Conservation (phyloP, 1,284 basidiomycete species). For the Trametes hirsuta region DNA sequence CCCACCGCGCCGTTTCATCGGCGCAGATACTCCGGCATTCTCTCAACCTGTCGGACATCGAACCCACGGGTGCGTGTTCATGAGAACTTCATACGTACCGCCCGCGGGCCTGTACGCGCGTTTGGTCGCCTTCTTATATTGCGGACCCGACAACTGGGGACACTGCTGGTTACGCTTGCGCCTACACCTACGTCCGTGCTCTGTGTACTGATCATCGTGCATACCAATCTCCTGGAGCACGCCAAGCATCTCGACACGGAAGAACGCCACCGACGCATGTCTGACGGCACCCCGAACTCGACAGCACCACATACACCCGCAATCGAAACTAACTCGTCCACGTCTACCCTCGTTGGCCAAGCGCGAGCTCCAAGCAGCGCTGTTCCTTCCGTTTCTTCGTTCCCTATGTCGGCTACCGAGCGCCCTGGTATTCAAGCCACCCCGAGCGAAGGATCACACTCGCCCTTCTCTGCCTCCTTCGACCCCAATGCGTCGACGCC, state of each 20-base stretch:
- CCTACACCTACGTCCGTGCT: neutral
- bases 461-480: slow-evolving; percentile 30
- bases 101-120: no score
- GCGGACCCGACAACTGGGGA: neutral
- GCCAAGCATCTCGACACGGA: neutral
- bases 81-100: slow-evolving; percentile 9
- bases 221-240: neutral
- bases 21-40: slow-evolving; percentile 7
- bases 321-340: slow-evolving; percentile 20
- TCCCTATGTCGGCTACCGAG: neutral
- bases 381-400: neutral
- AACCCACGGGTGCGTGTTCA: slow-evolving; percentile 17
- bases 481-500: slow-evolving; percentile 26
- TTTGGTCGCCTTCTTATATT: neutral
- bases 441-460: slow-evolving; percentile 4
- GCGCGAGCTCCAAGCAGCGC: neutral
- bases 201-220: neutral
- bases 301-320: slow-evolving; percentile 3
- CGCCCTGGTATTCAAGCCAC: neutral
- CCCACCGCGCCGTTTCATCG: slow-evolving; percentile 13
- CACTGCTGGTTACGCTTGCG: neutral
- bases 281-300: slow-evolving; percentile 10
- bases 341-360: slow-evolving; percentile 23
- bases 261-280: slow-evolving; percentile 1
- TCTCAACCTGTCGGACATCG: slow-evolving; percentile 22